phyloP scores from a whole-genome alignment of 129 eudicot species.

The Pseudognaphalium luteoalbum region DNA sequence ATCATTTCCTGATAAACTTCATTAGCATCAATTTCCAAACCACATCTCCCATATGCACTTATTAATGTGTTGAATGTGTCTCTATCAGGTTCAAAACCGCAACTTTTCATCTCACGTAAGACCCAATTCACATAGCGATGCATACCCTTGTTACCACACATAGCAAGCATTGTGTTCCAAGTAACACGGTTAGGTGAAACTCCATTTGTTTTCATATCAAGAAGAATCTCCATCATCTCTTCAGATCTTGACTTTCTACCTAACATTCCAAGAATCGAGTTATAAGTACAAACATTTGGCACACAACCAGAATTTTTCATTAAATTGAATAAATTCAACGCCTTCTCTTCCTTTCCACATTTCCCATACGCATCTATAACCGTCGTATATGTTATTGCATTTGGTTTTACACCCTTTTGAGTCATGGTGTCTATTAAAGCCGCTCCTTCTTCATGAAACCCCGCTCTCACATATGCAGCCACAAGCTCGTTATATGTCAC shows the following conservation, averaged over 20 bases:
- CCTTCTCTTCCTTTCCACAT: conserved; percentile 79
- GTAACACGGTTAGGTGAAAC: conserved; percentile 83
- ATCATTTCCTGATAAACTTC: conserved; percentile 80
- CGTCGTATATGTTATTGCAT: conserved; percentile 86
- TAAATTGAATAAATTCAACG: conserved; percentile 56
- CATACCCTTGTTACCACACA: conserved; percentile 85
- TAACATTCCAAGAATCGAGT: conserved; percentile 79
- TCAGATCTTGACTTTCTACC: conserved; percentile 72
- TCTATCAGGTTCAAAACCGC: conserved; percentile 91
- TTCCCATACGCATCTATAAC: conserved; percentile 92
- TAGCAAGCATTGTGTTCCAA: conserved; percentile 91
- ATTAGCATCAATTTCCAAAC: conserved; percentile 58
- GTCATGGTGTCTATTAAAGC: conserved; percentile 72
- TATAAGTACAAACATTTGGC: conserved; percentile 87
- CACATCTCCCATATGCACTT: conserved; percentile 90
- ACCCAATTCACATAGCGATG: conserved; percentile 67
- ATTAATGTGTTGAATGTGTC: conserved; percentile 94
- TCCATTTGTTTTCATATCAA: conserved; percentile 74
- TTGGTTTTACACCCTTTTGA: conserved; percentile 71
- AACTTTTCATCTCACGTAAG: conserved; percentile 85
- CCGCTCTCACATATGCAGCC: conserved; percentile 88
- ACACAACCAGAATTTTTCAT: conserved; percentile 91
- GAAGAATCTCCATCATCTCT: conserved; percentile 78
- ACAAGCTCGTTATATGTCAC: conserved; percentile 96
- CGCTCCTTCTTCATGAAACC: conserved; percentile 87